phyloP scores from a whole-genome alignment of 768 basidiomycete genomes.

The Russula lepida region DNA sequence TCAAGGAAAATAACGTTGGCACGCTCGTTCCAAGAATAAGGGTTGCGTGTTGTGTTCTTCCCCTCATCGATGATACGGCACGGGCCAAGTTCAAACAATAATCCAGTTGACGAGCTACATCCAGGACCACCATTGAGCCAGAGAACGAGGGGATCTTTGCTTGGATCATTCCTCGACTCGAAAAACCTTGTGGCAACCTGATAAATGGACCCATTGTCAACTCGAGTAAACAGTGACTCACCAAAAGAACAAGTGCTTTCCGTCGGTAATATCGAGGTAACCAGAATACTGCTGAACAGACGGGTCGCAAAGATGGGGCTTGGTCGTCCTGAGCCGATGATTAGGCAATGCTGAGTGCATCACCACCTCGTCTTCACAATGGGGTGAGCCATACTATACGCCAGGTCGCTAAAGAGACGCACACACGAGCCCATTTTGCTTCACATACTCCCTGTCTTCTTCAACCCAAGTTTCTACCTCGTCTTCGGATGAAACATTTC shows the following conservation, averaged over 20 bases:
- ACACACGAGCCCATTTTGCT: slow-evolving; percentile 69
- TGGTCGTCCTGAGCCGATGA: slow-evolving; percentile 33
- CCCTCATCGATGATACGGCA: slow-evolving; percentile 28
- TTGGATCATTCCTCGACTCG: slow-evolving; percentile 68
- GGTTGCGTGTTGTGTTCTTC: slow-evolving; percentile 61
- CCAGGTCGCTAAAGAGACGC: slow-evolving; percentile 24
- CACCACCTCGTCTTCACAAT: slow-evolving; percentile 33
- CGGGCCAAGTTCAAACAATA: slow-evolving; percentile 21
- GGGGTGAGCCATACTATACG: not conserved
- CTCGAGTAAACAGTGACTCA: slow-evolving; percentile 21
- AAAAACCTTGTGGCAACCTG: slow-evolving; percentile 59
- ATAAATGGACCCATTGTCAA: not conserved
- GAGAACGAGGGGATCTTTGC: slow-evolving; percentile 72
- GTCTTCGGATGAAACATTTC: slow-evolving; percentile 37
- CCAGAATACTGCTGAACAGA: slow-evolving; percentile 45
- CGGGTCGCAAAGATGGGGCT: slow-evolving; percentile 43
- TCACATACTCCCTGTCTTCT: slow-evolving; percentile 55
- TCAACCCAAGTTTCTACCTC: slow-evolving; percentile 51
- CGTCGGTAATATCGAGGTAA: slow-evolving; percentile 48
- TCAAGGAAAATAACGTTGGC: slow-evolving; percentile 73
- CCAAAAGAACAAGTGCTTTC: slow-evolving; percentile 56
- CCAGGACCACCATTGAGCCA: slow-evolving; percentile 80
- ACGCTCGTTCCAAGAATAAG: slow-evolving; percentile 76
- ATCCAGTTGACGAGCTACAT: slow-evolving; percentile 27
- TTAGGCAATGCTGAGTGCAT: slow-evolving; percentile 31